Conservation (phyloP, 257 asterid genomes). For the Cynanchum wilfordii region DNA sequence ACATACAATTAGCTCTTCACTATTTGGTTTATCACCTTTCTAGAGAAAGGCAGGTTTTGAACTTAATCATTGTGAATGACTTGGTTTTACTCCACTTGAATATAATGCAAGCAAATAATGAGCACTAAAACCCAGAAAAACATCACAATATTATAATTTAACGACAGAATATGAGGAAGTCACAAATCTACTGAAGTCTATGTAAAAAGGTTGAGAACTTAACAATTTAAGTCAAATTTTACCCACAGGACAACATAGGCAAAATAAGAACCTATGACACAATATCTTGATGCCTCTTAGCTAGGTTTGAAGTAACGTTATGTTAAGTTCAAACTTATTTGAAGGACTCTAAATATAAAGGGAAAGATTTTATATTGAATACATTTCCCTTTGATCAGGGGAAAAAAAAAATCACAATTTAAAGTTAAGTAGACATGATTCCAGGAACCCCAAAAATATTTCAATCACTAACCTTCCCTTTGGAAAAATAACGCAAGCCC, state of each 20-base stretch:
- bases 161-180: not conserved
- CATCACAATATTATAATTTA: not conserved
- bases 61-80: not conserved
- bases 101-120: not conserved
- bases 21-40: not conserved
- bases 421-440: not conserved
- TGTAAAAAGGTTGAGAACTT: not conserved
- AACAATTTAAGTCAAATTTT: not conserved
- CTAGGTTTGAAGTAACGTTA: not conserved
- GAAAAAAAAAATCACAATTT: not conserved
- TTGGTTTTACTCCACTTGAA: not conserved
- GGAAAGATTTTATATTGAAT: not conserved
- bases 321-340: not conserved
- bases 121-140: not conserved
- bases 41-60: not conserved
- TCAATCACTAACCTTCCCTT: constrained; percentile 45
- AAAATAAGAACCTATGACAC: not conserved
- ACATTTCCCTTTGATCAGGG: not conserved
- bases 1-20: not conserved
- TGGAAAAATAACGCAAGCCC: constrained; percentile 47
- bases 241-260: not conserved
- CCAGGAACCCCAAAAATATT: not conserved
- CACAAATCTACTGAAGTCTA: not conserved
- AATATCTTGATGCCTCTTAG: too few species aligned
- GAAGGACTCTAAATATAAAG: not conserved